Percentiles rank a stretch among this genome's conserved stretches.
Evolutionary conservation across 805 yeast genomes (phyloP).

Genomic region (Candida chauliodis): DNA sequence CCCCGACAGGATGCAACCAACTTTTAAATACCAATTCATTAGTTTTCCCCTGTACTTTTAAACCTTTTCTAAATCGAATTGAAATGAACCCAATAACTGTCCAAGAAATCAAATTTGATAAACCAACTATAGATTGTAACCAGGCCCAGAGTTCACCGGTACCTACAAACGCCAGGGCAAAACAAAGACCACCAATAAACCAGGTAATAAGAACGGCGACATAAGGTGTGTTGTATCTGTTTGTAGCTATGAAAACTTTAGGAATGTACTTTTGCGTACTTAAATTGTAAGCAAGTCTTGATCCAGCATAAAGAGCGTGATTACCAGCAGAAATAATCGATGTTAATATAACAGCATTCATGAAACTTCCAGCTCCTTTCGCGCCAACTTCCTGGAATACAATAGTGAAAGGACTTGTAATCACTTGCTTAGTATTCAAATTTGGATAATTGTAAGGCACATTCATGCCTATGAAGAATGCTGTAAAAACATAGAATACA

Average conservation of each 20-base stretch:
- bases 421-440: constrained; percentile 23
- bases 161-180: constrained; percentile 55
- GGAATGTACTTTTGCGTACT: constrained; percentile 49
- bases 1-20: constrained; percentile 51
- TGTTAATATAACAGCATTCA: constrained; percentile 55
- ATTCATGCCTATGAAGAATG: constrained; percentile 41
- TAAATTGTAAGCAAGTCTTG: constrained; percentile 46
- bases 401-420: constrained; percentile 41
- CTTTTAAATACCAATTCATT: constrained; percentile 40
- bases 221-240: constrained; percentile 45
- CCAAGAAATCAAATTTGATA: constrained; percentile 52
- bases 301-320: constrained; percentile 50
- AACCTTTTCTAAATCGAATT: constrained; percentile 46
- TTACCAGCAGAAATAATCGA: constrained; percentile 55
- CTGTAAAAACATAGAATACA: constrained; percentile 33
- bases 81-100: constrained; percentile 46
- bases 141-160: constrained; percentile 53
- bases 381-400: constrained; percentile 43
- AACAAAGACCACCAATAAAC: constrained; percentile 54
- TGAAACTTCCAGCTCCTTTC: constrained; percentile 37
- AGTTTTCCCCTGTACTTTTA: constrained; percentile 40
- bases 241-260: constrained; percentile 37
- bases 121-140: constrained; percentile 52
- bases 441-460: constrained; percentile 37
- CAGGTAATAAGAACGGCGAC: constrained; percentile 50